These are phyloP conservation scores for Anthracocystis panici-leucophaei DNA, from an alignment of 1,284 basidiomycete species.

Conservation along the genomic window DNA sequence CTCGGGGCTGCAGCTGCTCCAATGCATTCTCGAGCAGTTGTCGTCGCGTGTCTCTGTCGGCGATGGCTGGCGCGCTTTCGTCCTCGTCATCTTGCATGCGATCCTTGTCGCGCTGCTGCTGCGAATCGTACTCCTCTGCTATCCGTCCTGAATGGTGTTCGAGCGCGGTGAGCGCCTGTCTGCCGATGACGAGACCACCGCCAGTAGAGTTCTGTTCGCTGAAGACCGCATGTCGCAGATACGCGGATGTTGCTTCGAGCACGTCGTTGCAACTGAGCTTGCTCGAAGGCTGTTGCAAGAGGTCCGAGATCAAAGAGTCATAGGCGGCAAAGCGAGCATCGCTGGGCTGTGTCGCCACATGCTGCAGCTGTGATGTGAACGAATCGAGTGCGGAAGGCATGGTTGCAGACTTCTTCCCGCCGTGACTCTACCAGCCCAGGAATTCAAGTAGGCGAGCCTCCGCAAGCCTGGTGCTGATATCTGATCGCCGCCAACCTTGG, in stretches of 20 bases:
- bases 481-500: background rate
- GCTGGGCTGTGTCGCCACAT: constrained; percentile 42
- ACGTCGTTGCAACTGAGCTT: constrained; percentile 28
- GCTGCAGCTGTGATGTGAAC: constrained; percentile 33
- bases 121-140: constrained; percentile 75
- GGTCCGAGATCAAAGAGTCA: constrained; percentile 25
- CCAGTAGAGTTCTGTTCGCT: constrained; percentile 74
- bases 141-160: constrained; percentile 72
- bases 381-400: constrained; percentile 25
- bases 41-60: constrained; percentile 45
- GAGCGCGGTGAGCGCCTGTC: constrained; percentile 85
- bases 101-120: constrained; percentile 64
- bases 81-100: constrained; percentile 33
- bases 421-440: background rate
- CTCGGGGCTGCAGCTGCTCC: constrained; percentile 78
- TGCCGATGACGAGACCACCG: constrained; percentile 83
- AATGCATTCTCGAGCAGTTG: constrained; percentile 80
- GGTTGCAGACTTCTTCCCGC: background rate
- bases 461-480: background rate
- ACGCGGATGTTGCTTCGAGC: constrained; percentile 60
- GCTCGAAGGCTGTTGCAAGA: constrained; percentile 28
- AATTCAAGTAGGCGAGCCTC: background rate
- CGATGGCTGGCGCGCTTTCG: constrained; percentile 44
- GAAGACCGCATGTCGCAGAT: constrained; percentile 82
- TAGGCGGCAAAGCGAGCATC: constrained; percentile 27